These are phyloP conservation scores for Gracilariopsis chorda DNA, from an alignment of 23 red algal species.

Conservation along the genomic window DNA sequence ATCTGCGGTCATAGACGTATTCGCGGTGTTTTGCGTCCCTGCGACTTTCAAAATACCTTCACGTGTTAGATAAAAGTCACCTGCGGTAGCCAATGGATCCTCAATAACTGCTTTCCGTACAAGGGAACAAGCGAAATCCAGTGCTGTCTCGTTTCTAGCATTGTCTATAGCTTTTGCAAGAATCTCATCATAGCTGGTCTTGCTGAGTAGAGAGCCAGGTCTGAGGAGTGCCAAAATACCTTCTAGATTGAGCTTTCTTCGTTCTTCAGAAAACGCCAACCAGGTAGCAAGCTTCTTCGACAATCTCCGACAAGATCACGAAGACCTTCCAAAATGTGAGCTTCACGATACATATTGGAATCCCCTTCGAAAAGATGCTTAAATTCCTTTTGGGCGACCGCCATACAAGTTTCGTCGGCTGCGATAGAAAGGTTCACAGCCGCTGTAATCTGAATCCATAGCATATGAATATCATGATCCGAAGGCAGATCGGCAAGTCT, in stretches of 20 bases:
- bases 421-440: slow-evolving; percentile 59
- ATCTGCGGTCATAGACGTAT: slow-evolving; percentile 30
- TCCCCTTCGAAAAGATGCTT: slow-evolving; percentile 73
- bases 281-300: slow-evolving; percentile 77
- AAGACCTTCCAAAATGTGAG: slow-evolving; percentile 75
- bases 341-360: slow-evolving; percentile 74
- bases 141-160: slow-evolving; percentile 60
- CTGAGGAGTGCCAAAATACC: slow-evolving; percentile 54
- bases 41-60: slow-evolving; percentile 74
- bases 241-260: slow-evolving; percentile 59
- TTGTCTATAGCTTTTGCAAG: slow-evolving; percentile 76
- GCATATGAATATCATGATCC: slow-evolving; percentile 66
- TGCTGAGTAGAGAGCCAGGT: slow-evolving; percentile 50
- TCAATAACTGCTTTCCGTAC: slow-evolving; percentile 67
- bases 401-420: slow-evolving; percentile 75
- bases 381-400: slow-evolving; percentile 85
- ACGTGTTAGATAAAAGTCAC: slow-evolving; percentile 63
- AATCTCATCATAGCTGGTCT: slow-evolving; percentile 72
- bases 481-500: slow-evolving; percentile 36
- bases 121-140: slow-evolving; percentile 75
- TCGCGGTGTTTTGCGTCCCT: background rate
- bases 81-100: slow-evolving; percentile 69
- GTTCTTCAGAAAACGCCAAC: slow-evolving; percentile 78
- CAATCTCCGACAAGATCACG: slow-evolving; percentile 67
- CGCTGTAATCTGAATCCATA: slow-evolving; percentile 71